phyloP scores from a whole-genome alignment of 2,329 filamentous ascomycete species.

The Penicillium sp. region DNA sequence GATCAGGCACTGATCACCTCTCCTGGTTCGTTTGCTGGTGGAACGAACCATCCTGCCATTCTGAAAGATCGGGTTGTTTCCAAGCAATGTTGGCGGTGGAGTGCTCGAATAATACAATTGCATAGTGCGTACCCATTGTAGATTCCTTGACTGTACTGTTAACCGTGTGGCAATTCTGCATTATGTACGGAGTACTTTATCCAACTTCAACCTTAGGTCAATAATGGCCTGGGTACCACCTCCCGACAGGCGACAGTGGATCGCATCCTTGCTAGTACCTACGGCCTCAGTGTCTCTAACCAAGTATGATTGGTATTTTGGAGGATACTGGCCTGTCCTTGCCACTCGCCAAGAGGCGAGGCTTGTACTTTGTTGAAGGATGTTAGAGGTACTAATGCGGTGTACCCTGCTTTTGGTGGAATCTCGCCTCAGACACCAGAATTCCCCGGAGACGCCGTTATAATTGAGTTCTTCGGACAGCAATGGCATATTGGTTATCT shows the following conservation, averaged over 20 bases:
- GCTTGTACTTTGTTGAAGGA: background rate
- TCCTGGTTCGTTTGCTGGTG: background rate
- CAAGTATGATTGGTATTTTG: background rate
- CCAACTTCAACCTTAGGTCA: background rate
- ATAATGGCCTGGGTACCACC: background rate
- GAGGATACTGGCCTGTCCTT: background rate
- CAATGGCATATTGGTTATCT: background rate
- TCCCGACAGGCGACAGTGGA: background rate
- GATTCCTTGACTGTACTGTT: no score
- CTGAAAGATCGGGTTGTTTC: no score
- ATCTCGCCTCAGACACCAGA: background rate
- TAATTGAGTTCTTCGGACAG: background rate
- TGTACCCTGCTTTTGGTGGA: background rate
- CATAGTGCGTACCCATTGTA: background rate
- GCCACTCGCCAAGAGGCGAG: background rate
- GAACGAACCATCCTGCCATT: constrained; percentile 10
- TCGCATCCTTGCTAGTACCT: background rate
- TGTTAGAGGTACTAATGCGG: background rate
- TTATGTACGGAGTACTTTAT: background rate
- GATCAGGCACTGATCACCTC: constrained; percentile 4
- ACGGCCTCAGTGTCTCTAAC: background rate
- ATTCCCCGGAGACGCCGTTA: background rate
- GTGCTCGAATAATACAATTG: background rate
- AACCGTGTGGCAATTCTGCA: no score
- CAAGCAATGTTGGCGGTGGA: background rate